Percentiles rank a stretch among this genome's conserved stretches.
Conservation (phyloP, 2,329 filamentous ascomycete species). For the Graphilbum fragrans region DNA sequence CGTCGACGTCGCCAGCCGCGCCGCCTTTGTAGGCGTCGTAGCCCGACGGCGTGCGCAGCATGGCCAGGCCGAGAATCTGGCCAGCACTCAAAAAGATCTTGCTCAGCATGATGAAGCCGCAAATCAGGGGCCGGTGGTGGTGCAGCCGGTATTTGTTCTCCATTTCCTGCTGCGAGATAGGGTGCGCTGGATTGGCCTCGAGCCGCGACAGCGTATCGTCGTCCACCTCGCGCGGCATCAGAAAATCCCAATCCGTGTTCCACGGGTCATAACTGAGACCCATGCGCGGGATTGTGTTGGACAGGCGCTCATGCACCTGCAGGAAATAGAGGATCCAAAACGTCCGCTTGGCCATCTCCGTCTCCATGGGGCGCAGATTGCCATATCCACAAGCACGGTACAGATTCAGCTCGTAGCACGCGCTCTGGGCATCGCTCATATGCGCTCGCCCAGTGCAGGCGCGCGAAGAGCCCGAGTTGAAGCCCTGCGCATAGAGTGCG, state of each 20-base stretch:
- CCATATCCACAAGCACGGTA: neutral
- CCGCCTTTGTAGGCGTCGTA: neutral
- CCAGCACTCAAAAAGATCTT: conserved; percentile 11
- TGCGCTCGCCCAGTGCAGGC: neutral
- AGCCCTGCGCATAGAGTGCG: neutral
- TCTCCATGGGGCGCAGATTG: neutral
- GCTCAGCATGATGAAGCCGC: conserved; percentile 12
- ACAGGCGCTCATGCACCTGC: conserved; percentile 14
- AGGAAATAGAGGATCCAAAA: conserved; percentile 15
- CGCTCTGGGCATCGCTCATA: neutral
- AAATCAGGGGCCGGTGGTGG: conserved; percentile 1
- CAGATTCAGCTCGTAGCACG: neutral
- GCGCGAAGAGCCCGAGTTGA: neutral
- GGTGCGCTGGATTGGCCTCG: neutral
- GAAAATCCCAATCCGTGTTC: conserved; percentile 13
- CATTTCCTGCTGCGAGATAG: neutral
- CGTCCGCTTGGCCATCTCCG: conserved; percentile 13
- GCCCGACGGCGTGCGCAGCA: conserved; percentile 5
- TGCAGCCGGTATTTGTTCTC: too few species aligned
- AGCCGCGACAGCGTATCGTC: conserved; percentile 7
- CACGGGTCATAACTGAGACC: conserved; percentile 12
- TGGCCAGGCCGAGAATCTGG: conserved; percentile 7
- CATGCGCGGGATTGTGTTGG: conserved; percentile 9
- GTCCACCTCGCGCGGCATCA: conserved; percentile 10
- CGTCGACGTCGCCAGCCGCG: neutral